Evolutionary conservation across 805 yeast species (phyloP), one percentile per base, ranked within the genome.

Genomic region (Vanderwaltozyma tropicalis): DNA sequence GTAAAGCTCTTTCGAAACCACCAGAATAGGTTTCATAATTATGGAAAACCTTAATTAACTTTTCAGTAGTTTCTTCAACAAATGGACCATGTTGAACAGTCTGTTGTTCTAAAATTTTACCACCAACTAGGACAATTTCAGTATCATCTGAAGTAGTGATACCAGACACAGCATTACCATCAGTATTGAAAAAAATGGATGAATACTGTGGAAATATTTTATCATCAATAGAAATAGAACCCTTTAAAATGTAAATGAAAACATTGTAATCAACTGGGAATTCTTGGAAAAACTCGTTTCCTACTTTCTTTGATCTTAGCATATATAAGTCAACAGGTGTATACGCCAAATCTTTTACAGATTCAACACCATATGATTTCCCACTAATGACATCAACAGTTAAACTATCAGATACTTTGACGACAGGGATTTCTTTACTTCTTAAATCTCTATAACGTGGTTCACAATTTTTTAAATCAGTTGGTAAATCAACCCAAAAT

Each of bases 81-180:
- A 87, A 88, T 12, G 96, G 96, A 14, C 96, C 96, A 55, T 86
- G 80, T 55, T 87, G 95, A 24, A 84, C 81, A 39, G 81, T 68
- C 14, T 76, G 73, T 63, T 86, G 95, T 48, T 83, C 72, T 40
- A 84, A 63, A 16, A 72, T 71, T 55, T 81, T 61, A 40, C 95
- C 95, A 24, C 86, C 92, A 44, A 85, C 66, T n/a, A 85, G 45
- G 4, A 80, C 78, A 52, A 85, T 78, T 47, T 79, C 76, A 2
- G 85, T 62, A 25, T 63, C 66, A 20, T 42, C 45, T 5, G 48
- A 35, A 9, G 68, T 67, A 15, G 74, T 71, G 17, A 66, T 69
- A 31, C 86, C 88, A 27, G 53, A 59, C 34, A 83, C 66, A 10
- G 61, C 58, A 31, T 72, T 78, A 41, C 94, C 94, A 47, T 81